A percentile compares a stretch with the other conserved stretches of the same genome.
Evolutionary conservation across 225 moss, liverwort and hornwort genomes (phyloP).

Genomic region (Polytrichum formosum): DNA sequence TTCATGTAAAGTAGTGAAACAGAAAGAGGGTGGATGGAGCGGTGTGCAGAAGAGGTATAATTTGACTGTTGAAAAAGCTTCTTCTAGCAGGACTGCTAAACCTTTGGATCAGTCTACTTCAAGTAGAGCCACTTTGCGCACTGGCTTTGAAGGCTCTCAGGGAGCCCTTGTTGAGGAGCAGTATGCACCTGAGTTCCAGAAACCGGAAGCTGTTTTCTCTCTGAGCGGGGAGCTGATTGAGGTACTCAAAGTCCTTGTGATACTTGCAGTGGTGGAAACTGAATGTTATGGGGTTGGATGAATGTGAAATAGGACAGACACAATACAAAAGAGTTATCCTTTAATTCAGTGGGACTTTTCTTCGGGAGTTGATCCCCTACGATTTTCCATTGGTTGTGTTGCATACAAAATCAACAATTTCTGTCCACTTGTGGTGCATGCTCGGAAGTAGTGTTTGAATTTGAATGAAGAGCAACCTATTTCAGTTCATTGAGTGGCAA

Average conservation of each 20-base stretch:
- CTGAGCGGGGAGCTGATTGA: conserved; percentile 69
- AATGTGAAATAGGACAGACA: background rate
- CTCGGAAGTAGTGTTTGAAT: too few species aligned
- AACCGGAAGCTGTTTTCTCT: conserved; percentile 44
- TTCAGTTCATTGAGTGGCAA: too few species aligned
- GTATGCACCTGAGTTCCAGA: conserved; percentile 42
- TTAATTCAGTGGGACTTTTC: too few species aligned
- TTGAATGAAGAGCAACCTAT: too few species aligned
- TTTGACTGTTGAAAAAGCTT: conserved; percentile 20
- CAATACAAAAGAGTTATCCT: too few species aligned
- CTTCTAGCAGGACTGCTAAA: conserved; percentile 10
- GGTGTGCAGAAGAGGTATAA: conserved; percentile 35
- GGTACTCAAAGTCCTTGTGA: conserved; percentile 21
- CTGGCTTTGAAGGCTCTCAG: conserved; percentile 6
- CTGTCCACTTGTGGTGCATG: too few species aligned
- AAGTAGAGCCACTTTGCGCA: conserved; percentile 7
- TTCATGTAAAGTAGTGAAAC: conserved; percentile 9
- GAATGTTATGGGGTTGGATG: background rate
- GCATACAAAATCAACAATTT: too few species aligned
- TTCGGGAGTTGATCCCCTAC: too few species aligned
- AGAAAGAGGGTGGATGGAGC: conserved; percentile 50
- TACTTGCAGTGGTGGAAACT: background rate
- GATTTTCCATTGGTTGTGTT: too few species aligned
- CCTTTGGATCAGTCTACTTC: conserved; percentile 19
- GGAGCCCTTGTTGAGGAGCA: conserved; percentile 14